Evolutionary conservation across 345 rosid genomes (phyloP), one percentile per base, ranked within the genome.

Genomic region (Sapria himalayana): DNA sequence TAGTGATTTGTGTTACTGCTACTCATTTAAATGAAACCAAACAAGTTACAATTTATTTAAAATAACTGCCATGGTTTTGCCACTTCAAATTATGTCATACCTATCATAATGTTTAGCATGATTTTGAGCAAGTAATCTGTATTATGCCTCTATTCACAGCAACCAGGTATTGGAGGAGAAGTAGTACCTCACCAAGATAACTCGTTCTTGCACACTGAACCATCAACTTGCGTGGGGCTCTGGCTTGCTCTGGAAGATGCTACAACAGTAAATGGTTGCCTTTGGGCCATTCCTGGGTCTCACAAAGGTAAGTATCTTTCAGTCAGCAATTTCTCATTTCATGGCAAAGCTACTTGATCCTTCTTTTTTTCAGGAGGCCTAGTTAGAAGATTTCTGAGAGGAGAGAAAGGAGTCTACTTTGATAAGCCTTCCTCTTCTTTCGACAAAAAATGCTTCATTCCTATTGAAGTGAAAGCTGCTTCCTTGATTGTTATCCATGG

Each of bases 81-180:
- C n/a, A n/a, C n/a, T n/a, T n/a, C n/a, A n/a, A n/a, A n/a, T n/a
- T n/a, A n/a, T n/a, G n/a, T n/a, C n/a, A n/a, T n/a, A n/a, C n/a
- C n/a, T n/a, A n/a, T n/a, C n/a, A n/a, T n/a, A n/a, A n/a, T n/a
- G n/a, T n/a, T n/a, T n/a, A n/a, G n/a, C n/a, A n/a, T n/a, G n/a
- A n/a, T n/a, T n/a, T n/a, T n/a, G n/a, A n/a, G n/a, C n/a, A n/a
- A n/a, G n/a, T n/a, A n/a, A n/a, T n/a, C n/a, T n/a, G n/a, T n/a
- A n/a, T n/a, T n/a, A n/a, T n/a, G n/a, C n/a, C n/a, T n/a, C 43
- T 53, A 21, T 37, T 24, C 15, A 29, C 78, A 79, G 95, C 98
- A 89, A 89, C 95, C 95, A 12, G 93, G 95, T 24, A 89, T 89
- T 43, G 93, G 93, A 61, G 93, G 93, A 4, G 98, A 82, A 66